phyloP scores from a whole-genome alignment of 2,329 filamentous ascomycete genomes.

The Chlorencoelia australis region DNA sequence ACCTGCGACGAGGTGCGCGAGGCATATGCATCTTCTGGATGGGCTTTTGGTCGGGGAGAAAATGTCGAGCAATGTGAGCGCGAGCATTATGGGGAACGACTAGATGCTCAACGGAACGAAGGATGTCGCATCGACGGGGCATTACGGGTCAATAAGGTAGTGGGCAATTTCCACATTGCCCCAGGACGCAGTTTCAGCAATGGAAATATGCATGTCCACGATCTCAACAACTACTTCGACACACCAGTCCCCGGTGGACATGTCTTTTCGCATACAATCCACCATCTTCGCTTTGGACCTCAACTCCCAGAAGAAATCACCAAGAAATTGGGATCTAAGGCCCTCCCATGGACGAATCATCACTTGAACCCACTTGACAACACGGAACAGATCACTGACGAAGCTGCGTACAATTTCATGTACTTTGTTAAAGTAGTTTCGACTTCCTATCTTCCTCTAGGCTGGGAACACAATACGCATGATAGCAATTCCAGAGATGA shows the following conservation, averaged over 20 bases:
- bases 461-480: slow-evolving; percentile 54
- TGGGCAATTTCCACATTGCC: slow-evolving; percentile 97
- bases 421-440: slow-evolving; percentile 99
- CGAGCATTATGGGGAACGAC: slow-evolving; percentile 83
- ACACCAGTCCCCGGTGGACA: slow-evolving; percentile 58
- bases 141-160: slow-evolving; percentile 93
- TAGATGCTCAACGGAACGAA: slow-evolving; percentile 81
- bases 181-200: slow-evolving; percentile 94
- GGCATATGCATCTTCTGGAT: slow-evolving; percentile 79
- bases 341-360: slow-evolving; percentile 70
- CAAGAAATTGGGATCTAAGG: slow-evolving; percentile 45
- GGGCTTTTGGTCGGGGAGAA: slow-evolving; percentile 90
- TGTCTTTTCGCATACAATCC: slow-evolving; percentile 81
- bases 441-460: slow-evolving; percentile 86
- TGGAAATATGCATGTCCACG: slow-evolving; percentile 95
- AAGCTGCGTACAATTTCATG: slow-evolving; percentile 92
- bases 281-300: slow-evolving; percentile 85
- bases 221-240: slow-evolving; percentile 91
- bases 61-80: slow-evolving; percentile 90
- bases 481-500: slow-evolving; percentile 34
- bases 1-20: slow-evolving; percentile 95
- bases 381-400: slow-evolving; percentile 64
- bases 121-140: slow-evolving; percentile 90
- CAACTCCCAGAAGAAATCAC: slow-evolving; percentile 67
- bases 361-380: slow-evolving; percentile 86